A percentile compares a stretch with the other conserved stretches of the same genome.
Evolutionary conservation across 352 stramenopile genomes (phyloP).

Genomic region (Ophiocytium majus): DNA sequence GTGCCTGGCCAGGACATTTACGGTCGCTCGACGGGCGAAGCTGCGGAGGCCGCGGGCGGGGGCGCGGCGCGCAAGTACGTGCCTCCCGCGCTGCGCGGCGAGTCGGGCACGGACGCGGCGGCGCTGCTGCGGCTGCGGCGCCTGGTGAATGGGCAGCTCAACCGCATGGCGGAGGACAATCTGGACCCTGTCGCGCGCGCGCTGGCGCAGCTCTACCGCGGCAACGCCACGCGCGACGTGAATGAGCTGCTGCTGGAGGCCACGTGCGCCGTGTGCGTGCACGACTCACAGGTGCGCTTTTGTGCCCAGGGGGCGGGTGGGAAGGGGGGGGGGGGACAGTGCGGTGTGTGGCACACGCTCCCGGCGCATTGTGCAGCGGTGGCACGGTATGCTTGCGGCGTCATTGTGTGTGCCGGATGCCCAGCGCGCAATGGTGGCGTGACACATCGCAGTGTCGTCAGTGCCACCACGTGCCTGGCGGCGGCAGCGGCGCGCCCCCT

Average conservation of each 20-base stretch:
- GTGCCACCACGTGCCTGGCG: too few species aligned
- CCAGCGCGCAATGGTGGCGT: too few species aligned
- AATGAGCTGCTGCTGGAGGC: slow-evolving; percentile 49
- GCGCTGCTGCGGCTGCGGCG: slow-evolving; percentile 59
- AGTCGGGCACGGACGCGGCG: slow-evolving; percentile 55
- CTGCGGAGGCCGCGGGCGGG: slow-evolving; percentile 14
- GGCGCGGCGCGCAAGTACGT: slow-evolving; percentile 63
- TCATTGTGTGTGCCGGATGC: too few species aligned
- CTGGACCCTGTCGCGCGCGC: slow-evolving; percentile 67
- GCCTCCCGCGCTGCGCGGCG: slow-evolving; percentile 75
- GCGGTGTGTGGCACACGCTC: neutral
- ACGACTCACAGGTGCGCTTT: slow-evolving; percentile 51
- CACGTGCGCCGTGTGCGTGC: slow-evolving; percentile 51
- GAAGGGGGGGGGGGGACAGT: neutral
- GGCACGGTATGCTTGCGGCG: too few species aligned
- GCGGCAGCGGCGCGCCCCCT: too few species aligned
- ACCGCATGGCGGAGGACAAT: slow-evolving; percentile 82
- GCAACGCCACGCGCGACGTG: slow-evolving; percentile 43
- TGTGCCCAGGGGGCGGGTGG: neutral
- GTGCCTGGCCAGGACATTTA: slow-evolving; percentile 58
- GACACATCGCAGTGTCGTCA: too few species aligned
- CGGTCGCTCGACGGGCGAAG: slow-evolving; percentile 30
- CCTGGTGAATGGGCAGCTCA: slow-evolving; percentile 79
- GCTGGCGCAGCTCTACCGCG: slow-evolving; percentile 51
- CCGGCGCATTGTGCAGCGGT: neutral